Evolutionary conservation across 2,329 filamentous ascomycete genomes (phyloP).

Genomic region (Macrophomina phaseolina): DNA sequence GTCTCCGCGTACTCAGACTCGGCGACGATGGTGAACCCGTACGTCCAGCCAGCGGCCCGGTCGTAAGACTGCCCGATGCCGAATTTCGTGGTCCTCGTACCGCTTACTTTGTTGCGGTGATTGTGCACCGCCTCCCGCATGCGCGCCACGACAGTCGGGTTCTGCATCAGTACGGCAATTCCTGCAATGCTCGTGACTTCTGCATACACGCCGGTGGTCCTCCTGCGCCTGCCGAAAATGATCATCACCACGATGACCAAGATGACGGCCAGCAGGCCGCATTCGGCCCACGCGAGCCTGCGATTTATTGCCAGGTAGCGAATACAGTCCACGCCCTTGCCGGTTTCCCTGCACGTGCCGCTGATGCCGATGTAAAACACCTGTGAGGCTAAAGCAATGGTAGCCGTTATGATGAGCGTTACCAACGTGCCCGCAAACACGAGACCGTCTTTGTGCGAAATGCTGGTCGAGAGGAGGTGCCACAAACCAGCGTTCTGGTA

Average conservation of each 20-base stretch:
- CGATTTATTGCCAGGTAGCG: background rate
- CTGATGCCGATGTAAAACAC: conserved; percentile 24
- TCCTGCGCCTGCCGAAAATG: background rate
- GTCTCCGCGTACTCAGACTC: background rate
- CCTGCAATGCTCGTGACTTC: conserved; percentile 4
- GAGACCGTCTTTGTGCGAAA: conserved; percentile 9
- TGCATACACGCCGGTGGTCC: background rate
- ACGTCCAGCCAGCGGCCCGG: background rate
- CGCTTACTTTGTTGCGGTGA: background rate
- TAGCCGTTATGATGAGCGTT: conserved; percentile 3
- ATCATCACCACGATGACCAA: background rate
- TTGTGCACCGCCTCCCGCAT: background rate
- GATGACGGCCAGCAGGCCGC: background rate
- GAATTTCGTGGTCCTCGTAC: background rate
- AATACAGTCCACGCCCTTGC: background rate
- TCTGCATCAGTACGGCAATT: background rate
- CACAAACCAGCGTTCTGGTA: background rate
- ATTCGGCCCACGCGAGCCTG: background rate
- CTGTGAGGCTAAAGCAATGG: conserved; percentile 25
- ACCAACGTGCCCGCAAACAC: conserved; percentile 22
- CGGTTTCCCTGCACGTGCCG: conserved; percentile 14
- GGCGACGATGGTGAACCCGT: conserved; percentile 2
- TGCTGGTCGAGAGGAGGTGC: background rate
- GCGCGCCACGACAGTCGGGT: background rate
- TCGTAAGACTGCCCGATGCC: background rate